phyloP scores from a whole-genome alignment of 1,284 basidiomycete species.

The Marasmius tenuissimus region DNA sequence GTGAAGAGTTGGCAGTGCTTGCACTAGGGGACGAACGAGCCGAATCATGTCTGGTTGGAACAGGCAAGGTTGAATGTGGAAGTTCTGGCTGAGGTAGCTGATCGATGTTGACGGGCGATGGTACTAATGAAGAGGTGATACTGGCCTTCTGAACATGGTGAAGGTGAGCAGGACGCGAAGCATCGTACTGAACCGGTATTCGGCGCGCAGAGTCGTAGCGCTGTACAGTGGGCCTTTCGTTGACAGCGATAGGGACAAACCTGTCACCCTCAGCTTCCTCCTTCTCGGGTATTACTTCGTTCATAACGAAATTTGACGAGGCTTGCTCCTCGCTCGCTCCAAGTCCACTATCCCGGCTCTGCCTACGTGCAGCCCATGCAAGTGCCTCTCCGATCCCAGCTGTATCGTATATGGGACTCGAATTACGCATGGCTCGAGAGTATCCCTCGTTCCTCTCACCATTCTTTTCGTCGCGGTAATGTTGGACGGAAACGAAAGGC shows the following conservation, averaged over 20 bases:
- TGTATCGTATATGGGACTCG: conserved; percentile 33
- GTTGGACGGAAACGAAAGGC: conserved; percentile 34
- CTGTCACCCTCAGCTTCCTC: not conserved
- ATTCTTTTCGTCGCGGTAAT: conserved; percentile 12
- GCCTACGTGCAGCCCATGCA: conserved; percentile 33
- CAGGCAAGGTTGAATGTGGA: not conserved
- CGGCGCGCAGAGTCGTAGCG: conserved; percentile 15
- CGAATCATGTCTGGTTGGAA: not conserved
- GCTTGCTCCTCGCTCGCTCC: conserved; percentile 42
- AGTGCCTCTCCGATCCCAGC: conserved; percentile 49
- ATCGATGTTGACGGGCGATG: not conserved
- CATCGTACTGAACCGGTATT: conserved; percentile 36
- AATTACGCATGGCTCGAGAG: conserved; percentile 24
- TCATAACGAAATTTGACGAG: not conserved
- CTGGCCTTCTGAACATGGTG: conserved; percentile 18
- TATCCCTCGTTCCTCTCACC: not conserved
- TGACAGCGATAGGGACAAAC: not conserved
- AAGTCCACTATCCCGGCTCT: conserved; percentile 47
- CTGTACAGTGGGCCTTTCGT: not conserved
- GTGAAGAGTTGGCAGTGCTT: conserved; percentile 34
- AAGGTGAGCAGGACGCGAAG: conserved; percentile 26
- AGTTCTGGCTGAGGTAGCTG: not conserved
- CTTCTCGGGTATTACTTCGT: not conserved
- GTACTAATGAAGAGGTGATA: conserved; percentile 20
- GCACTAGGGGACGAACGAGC: conserved; percentile 27